Evolutionary conservation across 1,284 basidiomycete genomes (phyloP).

Genomic region (Malassezia furfur): DNA sequence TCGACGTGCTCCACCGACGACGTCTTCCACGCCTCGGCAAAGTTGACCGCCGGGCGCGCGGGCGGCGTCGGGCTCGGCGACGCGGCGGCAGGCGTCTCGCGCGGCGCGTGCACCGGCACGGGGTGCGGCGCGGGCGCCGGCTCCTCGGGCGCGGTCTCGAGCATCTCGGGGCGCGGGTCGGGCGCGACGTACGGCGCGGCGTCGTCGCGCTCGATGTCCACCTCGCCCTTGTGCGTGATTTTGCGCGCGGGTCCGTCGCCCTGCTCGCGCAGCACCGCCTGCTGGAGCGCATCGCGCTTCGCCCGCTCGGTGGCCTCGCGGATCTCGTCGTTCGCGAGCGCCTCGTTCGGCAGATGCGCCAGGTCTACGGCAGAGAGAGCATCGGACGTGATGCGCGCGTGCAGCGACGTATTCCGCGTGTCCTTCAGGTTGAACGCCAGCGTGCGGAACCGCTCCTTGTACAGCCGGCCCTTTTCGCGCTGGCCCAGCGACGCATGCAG

Average conservation of each 20-base stretch:
- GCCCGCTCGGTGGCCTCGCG: slow-evolving; percentile 39
- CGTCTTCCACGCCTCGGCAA: slow-evolving; percentile 3
- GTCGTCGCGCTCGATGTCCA: slow-evolving; percentile 41
- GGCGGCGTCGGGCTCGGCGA: not conserved
- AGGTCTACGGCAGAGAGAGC: slow-evolving; percentile 28
- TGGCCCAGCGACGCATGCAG: slow-evolving; percentile 6
- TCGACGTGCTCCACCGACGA: not conserved
- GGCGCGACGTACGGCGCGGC: slow-evolving; percentile 3
- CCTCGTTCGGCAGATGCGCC: slow-evolving; percentile 36
- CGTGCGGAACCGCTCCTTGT: slow-evolving; percentile 43
- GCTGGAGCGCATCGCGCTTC: slow-evolving; percentile 33
- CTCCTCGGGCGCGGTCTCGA: not conserved
- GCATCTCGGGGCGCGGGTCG: slow-evolving; percentile 20
- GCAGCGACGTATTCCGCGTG: slow-evolving; percentile 36
- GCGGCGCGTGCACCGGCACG: slow-evolving; percentile 12
- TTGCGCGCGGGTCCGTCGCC: slow-evolving; percentile 35
- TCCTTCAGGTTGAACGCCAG: slow-evolving; percentile 46
- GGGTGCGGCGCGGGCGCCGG: slow-evolving; percentile 10
- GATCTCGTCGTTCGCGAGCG: slow-evolving; percentile 43
- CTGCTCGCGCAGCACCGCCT: slow-evolving; percentile 32
- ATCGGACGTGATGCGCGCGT: slow-evolving; percentile 33
- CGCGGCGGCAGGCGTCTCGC: not conserved
- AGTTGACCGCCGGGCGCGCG: slow-evolving; percentile 1
- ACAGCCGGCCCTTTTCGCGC: slow-evolving; percentile 14
- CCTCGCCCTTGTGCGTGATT: slow-evolving; percentile 48